Base-by-base conservation (phyloP, 768 basidiomycete species). In the Phaeotremella skinneri region DNA sequence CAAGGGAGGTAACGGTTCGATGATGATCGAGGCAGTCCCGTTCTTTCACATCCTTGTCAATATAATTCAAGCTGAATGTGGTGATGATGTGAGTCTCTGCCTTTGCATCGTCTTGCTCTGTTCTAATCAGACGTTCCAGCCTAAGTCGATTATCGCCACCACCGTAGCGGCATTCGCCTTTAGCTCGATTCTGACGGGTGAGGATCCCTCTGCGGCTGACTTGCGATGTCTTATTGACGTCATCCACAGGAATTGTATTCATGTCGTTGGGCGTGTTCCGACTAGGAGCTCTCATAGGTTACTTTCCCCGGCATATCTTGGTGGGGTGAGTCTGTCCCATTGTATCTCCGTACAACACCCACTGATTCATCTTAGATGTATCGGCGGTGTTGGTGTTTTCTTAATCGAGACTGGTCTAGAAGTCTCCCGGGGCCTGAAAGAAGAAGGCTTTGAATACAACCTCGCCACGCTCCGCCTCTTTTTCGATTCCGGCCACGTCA, bases 21-120 rank as follows among this genome's bases (percentile, higher is more conserved):
- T 80, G 91, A 96, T 97, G 91, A 97, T 99, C 61, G 94, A 98
- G 78, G 90, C 93, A 11, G 92, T 97, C 65, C 93, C 94, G 1
- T 97, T 99, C 78, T 96, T 93, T 72, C 94, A 97, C 75, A 88
- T 96, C 59, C 81, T 98, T 43, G 89, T 90, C 4, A 85, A 82
- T 31, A 83, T 82, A 30, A 93, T 97, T 45, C 84, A 87, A 2
- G 68, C 77, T 2, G 81, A 87, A 16, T 84, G 92, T 21, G 89
- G 88, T 7, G 85, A 87, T 25, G 79, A 87, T 39, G 84, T 76
- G 55, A 69, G 75, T 61, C 4, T 52, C 17, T 37, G 11, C 1
- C 21, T 17, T 7, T 34, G 26, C 20, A 37, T 21, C 17, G 30
- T 37, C 2, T 39, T 2, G 29, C 2, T 0, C n/a, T n/a, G 13